These are phyloP conservation scores for Penium margaritaceum DNA, from an alignment of 139 green algal species.

Conservation along the genomic window DNA sequence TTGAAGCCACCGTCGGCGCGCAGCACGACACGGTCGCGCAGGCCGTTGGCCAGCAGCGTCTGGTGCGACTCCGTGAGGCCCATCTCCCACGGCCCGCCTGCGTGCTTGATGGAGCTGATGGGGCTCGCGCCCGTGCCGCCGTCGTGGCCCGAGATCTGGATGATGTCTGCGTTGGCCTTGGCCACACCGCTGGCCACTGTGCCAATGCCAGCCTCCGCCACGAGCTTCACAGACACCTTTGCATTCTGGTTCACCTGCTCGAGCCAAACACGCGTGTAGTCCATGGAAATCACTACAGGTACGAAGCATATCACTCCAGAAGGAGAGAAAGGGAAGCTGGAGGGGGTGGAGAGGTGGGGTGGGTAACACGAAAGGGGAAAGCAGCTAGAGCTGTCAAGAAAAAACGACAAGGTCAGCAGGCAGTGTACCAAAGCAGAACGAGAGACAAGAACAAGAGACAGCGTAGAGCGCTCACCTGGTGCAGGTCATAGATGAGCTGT, in stretches of 20 bases:
- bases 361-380: background rate
- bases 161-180: conserved; percentile 98
- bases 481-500: conserved; percentile 97
- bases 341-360: background rate
- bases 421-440: too few species aligned
- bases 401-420: too few species aligned
- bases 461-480: conserved; percentile 53
- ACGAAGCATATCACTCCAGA: too few species aligned
- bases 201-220: conserved; percentile 94
- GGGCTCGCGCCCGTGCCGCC: conserved; percentile 92
- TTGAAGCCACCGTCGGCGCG: conserved; percentile 88
- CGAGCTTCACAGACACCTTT: conserved; percentile 93
- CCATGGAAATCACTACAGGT: too few species aligned
- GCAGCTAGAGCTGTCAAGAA: too few species aligned
- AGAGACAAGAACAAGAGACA: too few species aligned
- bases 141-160: conserved; percentile 86
- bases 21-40: conserved; percentile 87
- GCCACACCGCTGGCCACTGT: conserved; percentile 90
- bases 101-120: conserved; percentile 96
- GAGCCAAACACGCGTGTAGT: background rate
- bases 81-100: conserved; percentile 94
- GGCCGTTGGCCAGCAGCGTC: conserved; percentile 77
- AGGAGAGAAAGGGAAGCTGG: background rate
- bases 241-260: conserved; percentile 64
- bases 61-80: conserved; percentile 75